Evolutionary conservation across 495 filamentous ascomycete genomes (phyloP), one percentile per base, ranked within the genome.

Genomic region (Aspergillus haitiensis): DNA sequence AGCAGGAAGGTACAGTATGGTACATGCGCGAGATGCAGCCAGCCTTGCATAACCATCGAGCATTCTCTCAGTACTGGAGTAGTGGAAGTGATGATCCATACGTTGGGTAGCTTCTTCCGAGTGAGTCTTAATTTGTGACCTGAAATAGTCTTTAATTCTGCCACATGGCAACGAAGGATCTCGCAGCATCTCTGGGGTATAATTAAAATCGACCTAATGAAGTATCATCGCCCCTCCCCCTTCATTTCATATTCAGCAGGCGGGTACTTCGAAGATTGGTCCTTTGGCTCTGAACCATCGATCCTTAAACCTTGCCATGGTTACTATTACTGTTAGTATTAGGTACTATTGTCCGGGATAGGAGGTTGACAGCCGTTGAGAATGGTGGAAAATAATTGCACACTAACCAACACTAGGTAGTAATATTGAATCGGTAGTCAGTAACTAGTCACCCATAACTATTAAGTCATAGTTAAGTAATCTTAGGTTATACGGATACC

Each of bases 321-420:
- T 27, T 27, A 27, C 21, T 27, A 27, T 27, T 27, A 27, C 21
- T 27, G 21, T 27, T 27, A 27, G 21, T 27, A 27, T 27, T 27
- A 27, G 21, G 21, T 27, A 27, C 21, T 27, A 27, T 27, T 27
- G 21, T 27, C 21, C 21, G 21, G 21, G 21, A 27, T 27, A 55
- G 16, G 36, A 16, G 21, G 39, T 31, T 56, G 53, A 56, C 53
- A 56, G 53, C 53, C 53, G 53, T 56, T 56, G 53, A 32, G 42
- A 32, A 44, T 9, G 21, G 21, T 27, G 21, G 21, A 3, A 27
- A 27, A 27, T 27, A 27, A 27, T 27, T 27, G 21, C 21, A 27
- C 21, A 27, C 27, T 18, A 18, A 12, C 35, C 9, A 16, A 48
- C 37, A 13, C 37, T 40, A 40, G 37, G 37, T 40, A 40, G 4